Base-by-base conservation (phyloP, 164 flowering plant genomes). In the Dillenia suffruticosa region DNA sequence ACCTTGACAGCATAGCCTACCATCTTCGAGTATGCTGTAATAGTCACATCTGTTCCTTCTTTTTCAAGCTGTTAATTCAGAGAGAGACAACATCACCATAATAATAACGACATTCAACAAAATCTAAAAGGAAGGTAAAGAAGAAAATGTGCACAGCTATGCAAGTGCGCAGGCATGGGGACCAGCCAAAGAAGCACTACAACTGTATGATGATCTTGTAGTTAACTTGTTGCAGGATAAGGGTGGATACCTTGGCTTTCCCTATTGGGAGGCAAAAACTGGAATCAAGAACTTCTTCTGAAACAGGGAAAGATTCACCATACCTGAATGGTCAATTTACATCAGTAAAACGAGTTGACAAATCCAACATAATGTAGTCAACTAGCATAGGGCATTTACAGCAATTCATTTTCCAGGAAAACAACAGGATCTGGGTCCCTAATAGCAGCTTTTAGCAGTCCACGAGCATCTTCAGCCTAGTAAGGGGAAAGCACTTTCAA, bases 1-100 rank as follows among this genome's bases (percentile, higher is more conserved):
- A 90, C 98, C 95, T 93, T 76, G 51, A 93, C 91, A 63, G 90
- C 75, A 81, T 72, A 81, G 62, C 96, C 95, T 51, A 93, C 98
- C 95, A 91, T 84, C 76, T 84, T 93, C 46, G 98, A 93, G 72
- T 76, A 90, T 63, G 98, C 91, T 48, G 82, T 78, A 57, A 93
- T 89, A 5, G 95, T 87, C 61, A 90, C 89, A 77, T 90, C 88
- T 62, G 80, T 89, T 62, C 97, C 97, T 83, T 79, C 86, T 68
- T 76, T 77, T 52, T 93, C 98, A 61, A 90, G 86, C 98, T 93
- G 77, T 64, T 12, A 59, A 70, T 4, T 56, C 32, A 63, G 40
- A 32, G 0, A 5, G 7, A 32, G 40, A 32, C 40, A 32, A 32
- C 40, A 32, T 32, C 40, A 32, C 40, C 40, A 32, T 32, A 32